phyloP scores from a whole-genome alignment of 2,329 filamentous ascomycete genomes.

The Gremmenia infestans region DNA sequence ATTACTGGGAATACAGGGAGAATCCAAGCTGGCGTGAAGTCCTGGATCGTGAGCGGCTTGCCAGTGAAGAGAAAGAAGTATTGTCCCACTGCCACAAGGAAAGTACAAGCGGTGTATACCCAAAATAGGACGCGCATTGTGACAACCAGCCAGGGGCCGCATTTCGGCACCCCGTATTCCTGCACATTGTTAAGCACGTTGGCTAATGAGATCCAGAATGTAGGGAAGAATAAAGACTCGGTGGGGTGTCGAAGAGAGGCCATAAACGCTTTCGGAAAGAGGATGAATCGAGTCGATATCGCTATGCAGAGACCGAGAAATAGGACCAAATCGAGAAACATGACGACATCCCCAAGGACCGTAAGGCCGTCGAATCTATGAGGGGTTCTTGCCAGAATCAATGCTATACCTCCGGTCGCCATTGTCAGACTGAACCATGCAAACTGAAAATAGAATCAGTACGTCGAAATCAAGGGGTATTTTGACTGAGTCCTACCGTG shows the following conservation, averaged over 20 bases:
- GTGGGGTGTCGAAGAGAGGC: slow-evolving; percentile 57
- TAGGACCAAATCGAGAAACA: slow-evolving; percentile 61
- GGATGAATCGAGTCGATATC: slow-evolving; percentile 57
- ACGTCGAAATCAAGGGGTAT: neutral
- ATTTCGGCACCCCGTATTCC: slow-evolving; percentile 55
- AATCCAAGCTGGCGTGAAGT: slow-evolving; percentile 71
- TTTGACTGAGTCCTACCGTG: slow-evolving; percentile 6
- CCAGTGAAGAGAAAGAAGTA: slow-evolving; percentile 62
- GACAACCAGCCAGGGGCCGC: slow-evolving; percentile 49
- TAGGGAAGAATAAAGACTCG: slow-evolving; percentile 68
- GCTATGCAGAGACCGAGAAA: slow-evolving; percentile 51
- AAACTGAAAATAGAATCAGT: slow-evolving; percentile 37
- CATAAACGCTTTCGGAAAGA: slow-evolving; percentile 50
- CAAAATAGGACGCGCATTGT: slow-evolving; percentile 63
- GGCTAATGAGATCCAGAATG: slow-evolving; percentile 64
- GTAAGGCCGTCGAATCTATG: slow-evolving; percentile 58
- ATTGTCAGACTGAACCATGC: slow-evolving; percentile 69
- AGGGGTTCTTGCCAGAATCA: slow-evolving; percentile 59
- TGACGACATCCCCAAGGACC: slow-evolving; percentile 63
- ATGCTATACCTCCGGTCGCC: slow-evolving; percentile 67
- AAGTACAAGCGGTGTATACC: slow-evolving; percentile 57
- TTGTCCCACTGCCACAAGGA: slow-evolving; percentile 57
- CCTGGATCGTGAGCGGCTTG: slow-evolving; percentile 48
- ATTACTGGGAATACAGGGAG: slow-evolving; percentile 72
- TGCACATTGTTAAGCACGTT: slow-evolving; percentile 64